Evolutionary conservation across 2,329 filamentous ascomycete genomes (phyloP).

Genomic region (Exserohilum rostratum): DNA sequence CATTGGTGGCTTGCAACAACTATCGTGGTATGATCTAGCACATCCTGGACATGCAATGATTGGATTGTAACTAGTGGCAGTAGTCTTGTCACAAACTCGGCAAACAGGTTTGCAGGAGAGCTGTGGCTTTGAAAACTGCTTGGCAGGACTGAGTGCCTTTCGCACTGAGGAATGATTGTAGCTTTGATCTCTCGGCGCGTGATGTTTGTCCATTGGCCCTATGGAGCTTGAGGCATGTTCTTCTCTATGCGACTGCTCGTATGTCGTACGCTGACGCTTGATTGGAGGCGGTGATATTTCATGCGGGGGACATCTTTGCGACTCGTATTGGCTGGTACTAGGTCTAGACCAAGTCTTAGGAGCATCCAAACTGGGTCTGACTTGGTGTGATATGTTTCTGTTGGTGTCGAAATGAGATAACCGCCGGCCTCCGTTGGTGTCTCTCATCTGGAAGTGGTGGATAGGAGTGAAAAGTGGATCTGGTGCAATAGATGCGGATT

Average conservation of each 20-base stretch:
- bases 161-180: background rate
- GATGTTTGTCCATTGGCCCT: background rate
- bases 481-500: conserved; percentile 2
- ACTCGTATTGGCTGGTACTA: background rate
- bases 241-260: background rate
- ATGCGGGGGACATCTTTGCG: background rate
- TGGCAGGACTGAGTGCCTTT: conserved; percentile 5
- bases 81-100: conserved; percentile 36
- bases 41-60: conserved; percentile 45
- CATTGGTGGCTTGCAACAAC: conserved; percentile 39
- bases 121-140: conserved; percentile 13
- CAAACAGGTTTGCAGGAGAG: conserved; percentile 27
- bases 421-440: background rate
- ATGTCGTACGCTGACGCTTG: conserved; percentile 24
- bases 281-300: conserved; percentile 34
- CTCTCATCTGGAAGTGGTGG: conserved; percentile 4
- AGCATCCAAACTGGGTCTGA: background rate
- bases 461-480: background rate
- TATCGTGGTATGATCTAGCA: conserved; percentile 42
- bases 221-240: no score
- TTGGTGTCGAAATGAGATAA: background rate
- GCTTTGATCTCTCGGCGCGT: background rate
- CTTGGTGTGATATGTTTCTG: background rate
- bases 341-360: background rate
- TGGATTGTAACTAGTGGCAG: conserved; percentile 30